Base-by-base conservation (phyloP, 2,329 filamentous ascomycete genomes). In the Fusarium pseudocircinatum region DNA sequence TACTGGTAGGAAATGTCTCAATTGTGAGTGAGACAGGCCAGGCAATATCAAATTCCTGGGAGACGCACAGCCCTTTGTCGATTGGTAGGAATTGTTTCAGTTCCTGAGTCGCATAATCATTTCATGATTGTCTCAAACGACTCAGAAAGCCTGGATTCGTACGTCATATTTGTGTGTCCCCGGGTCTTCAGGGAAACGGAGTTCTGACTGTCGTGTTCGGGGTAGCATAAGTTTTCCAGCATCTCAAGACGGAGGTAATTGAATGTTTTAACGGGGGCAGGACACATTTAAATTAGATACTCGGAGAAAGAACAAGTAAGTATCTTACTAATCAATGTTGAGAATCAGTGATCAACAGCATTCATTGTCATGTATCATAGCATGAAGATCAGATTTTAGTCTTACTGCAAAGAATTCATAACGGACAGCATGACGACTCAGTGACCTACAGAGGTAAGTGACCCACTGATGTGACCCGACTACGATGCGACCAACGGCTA, bases 191-290 rank as follows among this genome's bases (percentile, higher is more conserved):
- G 7, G 9, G 7, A 13, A n/a, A n/a, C 15, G 2, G 22, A 13
- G 11, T 16, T 8, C 15, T 4, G 2, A 9, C 15, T 3, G 22
- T 16, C 11, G 7, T 18, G 43, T 49, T 16, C 18, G 24, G 47
- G 47, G 46, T 50, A 32, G 20, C 8, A 13, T 20, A 20, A 44
- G 7, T 14, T 20, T 14, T 28, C 24, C 12, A 28, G 8, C 24
- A 46, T 46, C 40, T 7, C 6, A 42, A n/a, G 13, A 42, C 18
- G 18, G 18, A 13, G 22, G 39, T n/a, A 40, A 1, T 15, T 1
- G 6, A 15, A 6, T 14, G 2, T 13, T 8, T 10, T 1, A 10
- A 10, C 8, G 4, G 8, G 39, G 13, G 7, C 22, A 15, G 13
- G 22, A 9, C 22, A 40, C 14, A 5, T 22, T 40, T n/a, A 1